Evolutionary conservation across 208 protist genomes (phyloP).

Genomic region (Leishmania turanica): DNA sequence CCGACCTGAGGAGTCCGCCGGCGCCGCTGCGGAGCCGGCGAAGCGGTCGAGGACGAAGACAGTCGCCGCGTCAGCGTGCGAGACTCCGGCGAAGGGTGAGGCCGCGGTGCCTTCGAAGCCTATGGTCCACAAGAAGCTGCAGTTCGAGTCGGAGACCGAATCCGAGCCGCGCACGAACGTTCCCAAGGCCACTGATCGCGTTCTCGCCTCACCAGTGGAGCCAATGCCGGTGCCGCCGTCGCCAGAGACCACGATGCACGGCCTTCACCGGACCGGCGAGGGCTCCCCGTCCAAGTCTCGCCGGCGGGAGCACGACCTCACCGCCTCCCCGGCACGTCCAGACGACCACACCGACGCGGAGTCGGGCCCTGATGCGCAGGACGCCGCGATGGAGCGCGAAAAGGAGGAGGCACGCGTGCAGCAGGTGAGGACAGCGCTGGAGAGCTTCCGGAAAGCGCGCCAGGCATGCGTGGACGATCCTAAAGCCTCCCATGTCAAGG

Average conservation of each 20-base stretch:
- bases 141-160: conserved; percentile 10
- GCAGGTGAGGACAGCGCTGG: conserved; percentile 17
- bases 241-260: conserved; percentile 20
- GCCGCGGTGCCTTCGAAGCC: background rate
- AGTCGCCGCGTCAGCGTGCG: background rate
- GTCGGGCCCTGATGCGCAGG: conserved; percentile 14
- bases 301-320: conserved; percentile 30
- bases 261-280: conserved; percentile 4
- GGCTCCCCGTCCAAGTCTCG: conserved; percentile 36
- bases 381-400: conserved; percentile 15
- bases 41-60: conserved; percentile 3
- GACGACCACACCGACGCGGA: conserved; percentile 9
- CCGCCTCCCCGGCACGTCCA: conserved; percentile 20
- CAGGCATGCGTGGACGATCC: conserved; percentile 3
- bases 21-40: background rate
- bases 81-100: conserved; percentile 1
- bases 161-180: conserved; percentile 11
- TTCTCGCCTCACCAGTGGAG: background rate
- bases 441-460: conserved; percentile 14
- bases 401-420: conserved; percentile 21
- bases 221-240: conserved; percentile 3
- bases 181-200: conserved; percentile 1
- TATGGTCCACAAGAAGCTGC: conserved; percentile 8
- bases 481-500: conserved; percentile 3
- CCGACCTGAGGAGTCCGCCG: background rate